Base-by-base conservation (phyloP, 768 basidiomycete species). In the Lactifluus hygrophoroides region DNA sequence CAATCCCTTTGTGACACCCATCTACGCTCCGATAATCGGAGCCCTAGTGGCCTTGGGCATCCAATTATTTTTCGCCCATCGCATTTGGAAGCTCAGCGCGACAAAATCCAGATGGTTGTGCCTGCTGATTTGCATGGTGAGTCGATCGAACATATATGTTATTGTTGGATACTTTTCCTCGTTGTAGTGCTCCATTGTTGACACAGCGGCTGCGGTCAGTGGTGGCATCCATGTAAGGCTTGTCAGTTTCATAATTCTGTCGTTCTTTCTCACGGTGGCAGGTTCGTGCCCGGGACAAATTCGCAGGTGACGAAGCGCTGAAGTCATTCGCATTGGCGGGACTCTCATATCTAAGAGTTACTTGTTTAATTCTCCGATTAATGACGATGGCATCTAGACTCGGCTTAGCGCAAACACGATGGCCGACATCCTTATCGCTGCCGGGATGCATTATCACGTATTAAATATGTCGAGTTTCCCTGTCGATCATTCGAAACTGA, bases 1-100 rank as follows among this genome's bases (percentile, higher is more conserved):
- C 5, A 35, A 56, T 14, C 55, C 67, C 1, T 54, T 62, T 37
- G 59, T 66, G 10, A 62, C 66, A 2, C 48, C 67, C 11, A 63
- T 68, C 21, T 46, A 58, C 32, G 46, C 34, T 9, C 57, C 57
- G 5, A 42, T 58, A 3, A 42, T 54, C 5, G 57, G 30, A 42
- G 21, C 57, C 10, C 8, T 58, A 8, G 52, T 58, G 13, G 35
- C 52, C 13, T 19, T 34, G n/a, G 21, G 32, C 17, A 52, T 59
- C 32, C 46, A 59, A 28, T 37, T 49, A 23, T 54, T 28, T 52
- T 59, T 42, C 11, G 38, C 38, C 3, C 28, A 54, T 49, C 40
- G 58, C 5, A 25, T 59, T 47, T 59, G 52, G 52, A 2, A 43
- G 7, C 52, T 59, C n/a, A 27, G 52, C 19, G 5, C 13, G 7